Conservation (phyloP, 2,329 filamentous ascomycete species). For the Leptographium radiaticola region DNA sequence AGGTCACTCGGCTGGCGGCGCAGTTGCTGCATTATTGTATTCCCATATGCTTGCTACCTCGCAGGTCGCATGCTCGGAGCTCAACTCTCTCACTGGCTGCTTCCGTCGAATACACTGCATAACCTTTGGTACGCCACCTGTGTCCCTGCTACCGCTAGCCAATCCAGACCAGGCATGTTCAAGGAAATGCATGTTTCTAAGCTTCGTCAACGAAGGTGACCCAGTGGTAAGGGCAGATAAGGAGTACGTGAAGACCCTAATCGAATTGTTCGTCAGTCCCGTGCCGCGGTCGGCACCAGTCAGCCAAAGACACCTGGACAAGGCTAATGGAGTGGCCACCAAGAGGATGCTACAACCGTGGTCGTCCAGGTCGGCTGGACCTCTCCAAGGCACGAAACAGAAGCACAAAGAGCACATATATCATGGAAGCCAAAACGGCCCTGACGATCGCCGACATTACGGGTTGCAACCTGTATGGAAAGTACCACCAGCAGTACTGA, state of each 20-base stretch:
- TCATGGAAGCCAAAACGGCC: neutral
- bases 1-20: conserved; percentile 76
- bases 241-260: conserved; percentile 57
- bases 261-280: conserved; percentile 56
- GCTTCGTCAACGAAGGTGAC: conserved; percentile 78
- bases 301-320: neutral
- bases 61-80: conserved; percentile 45
- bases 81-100: conserved; percentile 52
- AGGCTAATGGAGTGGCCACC: neutral
- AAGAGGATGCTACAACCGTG: neutral
- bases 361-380: neutral
- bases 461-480: conserved; percentile 39
- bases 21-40: conserved; percentile 68
- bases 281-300: conserved; percentile 1
- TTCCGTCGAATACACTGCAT: conserved; percentile 76
- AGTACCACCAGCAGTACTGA: conserved; percentile 52
- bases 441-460: neutral
- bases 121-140: conserved; percentile 72
- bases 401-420: conserved; percentile 3
- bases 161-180: conserved; percentile 38
- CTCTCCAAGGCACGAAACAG: neutral
- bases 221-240: conserved; percentile 67
- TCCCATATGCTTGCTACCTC: conserved; percentile 61
- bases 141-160: conserved; percentile 55
- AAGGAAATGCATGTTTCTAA: conserved; percentile 60